Evolutionary conservation across 2,329 filamentous ascomycete genomes (phyloP).

Genomic region (Penicillium sp.): DNA sequence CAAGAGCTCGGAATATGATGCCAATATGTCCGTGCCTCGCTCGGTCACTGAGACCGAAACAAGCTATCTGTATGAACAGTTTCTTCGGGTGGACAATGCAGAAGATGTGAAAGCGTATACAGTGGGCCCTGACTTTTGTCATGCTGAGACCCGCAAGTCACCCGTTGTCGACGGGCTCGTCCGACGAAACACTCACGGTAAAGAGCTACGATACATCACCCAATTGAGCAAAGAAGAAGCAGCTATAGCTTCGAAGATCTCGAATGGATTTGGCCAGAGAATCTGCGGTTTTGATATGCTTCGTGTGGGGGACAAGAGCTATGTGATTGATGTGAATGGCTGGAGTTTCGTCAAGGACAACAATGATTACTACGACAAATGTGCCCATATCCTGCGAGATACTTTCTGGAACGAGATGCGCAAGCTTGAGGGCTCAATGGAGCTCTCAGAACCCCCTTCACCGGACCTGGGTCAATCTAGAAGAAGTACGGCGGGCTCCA

Average conservation of each 20-base stretch:
- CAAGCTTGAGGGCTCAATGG: constrained; percentile 33
- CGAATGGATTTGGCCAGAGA: constrained; percentile 85
- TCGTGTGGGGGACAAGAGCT: constrained; percentile 83
- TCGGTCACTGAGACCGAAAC: constrained; percentile 76
- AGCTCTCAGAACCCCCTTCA: constrained; percentile 36
- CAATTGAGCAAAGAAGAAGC: constrained; percentile 77
- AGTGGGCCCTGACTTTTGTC: constrained; percentile 87
- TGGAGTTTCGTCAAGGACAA: constrained; percentile 99
- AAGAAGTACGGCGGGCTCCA: constrained; percentile 39
- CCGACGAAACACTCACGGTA: constrained; percentile 92
- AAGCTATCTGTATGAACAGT: constrained; percentile 97
- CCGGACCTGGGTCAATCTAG: constrained; percentile 35
- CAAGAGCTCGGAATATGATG: constrained; percentile 94
- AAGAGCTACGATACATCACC: constrained; percentile 94
- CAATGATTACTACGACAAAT: constrained; percentile 95
- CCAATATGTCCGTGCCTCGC: constrained; percentile 71
- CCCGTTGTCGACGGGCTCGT: constrained; percentile 96
- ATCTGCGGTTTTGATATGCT: constrained; percentile 96
- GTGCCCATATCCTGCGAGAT: constrained; percentile 78
- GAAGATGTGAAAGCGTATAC: constrained; percentile 99
- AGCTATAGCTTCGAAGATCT: constrained; percentile 84
- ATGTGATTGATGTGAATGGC: constrained; percentile 97
- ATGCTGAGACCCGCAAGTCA: constrained; percentile 95
- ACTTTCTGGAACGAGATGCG: constrained; percentile 80
- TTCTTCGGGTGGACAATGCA: constrained; percentile 92